phyloP scores from a whole-genome alignment of 192 early-diverging fungal species.

The Backusella sp. region DNA sequence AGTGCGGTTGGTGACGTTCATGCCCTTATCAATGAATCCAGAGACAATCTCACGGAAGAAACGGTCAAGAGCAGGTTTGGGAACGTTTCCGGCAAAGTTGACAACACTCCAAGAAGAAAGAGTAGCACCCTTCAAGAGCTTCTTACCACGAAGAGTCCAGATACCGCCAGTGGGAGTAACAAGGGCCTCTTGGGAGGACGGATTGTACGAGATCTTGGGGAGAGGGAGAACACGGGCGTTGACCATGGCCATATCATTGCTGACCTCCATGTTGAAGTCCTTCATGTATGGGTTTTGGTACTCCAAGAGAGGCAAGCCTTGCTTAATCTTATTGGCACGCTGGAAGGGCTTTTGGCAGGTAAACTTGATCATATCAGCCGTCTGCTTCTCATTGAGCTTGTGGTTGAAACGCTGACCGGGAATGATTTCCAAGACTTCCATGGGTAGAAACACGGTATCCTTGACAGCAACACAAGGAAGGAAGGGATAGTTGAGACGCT shows the following conservation, averaged over 20 bases:
- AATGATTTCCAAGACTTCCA: constrained; percentile 86
- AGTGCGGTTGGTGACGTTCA: constrained; percentile 46
- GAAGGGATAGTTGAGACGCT: constrained; percentile 66
- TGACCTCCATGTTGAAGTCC: constrained; percentile 74
- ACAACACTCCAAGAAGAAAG: constrained; percentile 84
- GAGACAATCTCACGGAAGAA: constrained; percentile 78
- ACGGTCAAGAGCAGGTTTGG: constrained; percentile 54
- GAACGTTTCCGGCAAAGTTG: constrained; percentile 60
- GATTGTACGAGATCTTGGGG: constrained; percentile 71
- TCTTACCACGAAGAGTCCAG: constrained; percentile 87
- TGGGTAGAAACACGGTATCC: constrained; percentile 69
- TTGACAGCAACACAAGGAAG: constrained; percentile 79
- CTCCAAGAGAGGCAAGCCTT: constrained; percentile 64
- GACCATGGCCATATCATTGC: constrained; percentile 61
- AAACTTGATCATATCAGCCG: constrained; percentile 92
- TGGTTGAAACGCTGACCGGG: constrained; percentile 80
- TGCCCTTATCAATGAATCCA: constrained; percentile 71
- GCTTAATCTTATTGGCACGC: constrained; percentile 79
- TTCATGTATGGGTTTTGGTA: constrained; percentile 67
- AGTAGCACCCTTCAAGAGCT: constrained; percentile 69
- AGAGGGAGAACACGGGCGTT: constrained; percentile 78
- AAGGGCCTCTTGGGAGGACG: constrained; percentile 40
- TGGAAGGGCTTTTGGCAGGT: constrained; percentile 80
- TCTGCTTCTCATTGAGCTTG: constrained; percentile 84
- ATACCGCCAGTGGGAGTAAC: constrained; percentile 67